A percentile compares a stretch with the other conserved stretches of the same genome.
Conservation (phyloP, 331 rosid genomes). For the Quercus tomentella region DNA sequence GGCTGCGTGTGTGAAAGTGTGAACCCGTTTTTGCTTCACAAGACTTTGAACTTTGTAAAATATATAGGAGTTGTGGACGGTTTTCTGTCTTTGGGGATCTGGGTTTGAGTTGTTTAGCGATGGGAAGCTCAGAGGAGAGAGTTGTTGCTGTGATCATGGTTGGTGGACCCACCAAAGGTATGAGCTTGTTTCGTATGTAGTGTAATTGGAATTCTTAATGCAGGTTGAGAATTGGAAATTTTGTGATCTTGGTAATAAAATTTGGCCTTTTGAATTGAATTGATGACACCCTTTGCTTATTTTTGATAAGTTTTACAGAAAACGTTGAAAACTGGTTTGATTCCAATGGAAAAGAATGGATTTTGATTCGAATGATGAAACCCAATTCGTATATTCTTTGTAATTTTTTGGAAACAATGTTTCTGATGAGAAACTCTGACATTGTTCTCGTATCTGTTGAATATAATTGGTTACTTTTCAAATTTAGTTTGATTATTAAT, state of each 20-base stretch:
- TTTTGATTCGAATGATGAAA: not conserved
- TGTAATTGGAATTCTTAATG: not conserved
- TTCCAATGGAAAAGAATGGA: not conserved
- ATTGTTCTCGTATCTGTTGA: not conserved
- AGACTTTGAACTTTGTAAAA: slow-evolving; percentile 2
- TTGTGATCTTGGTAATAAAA: not conserved
- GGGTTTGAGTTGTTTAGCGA: slow-evolving; percentile 29
- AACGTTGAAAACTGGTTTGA: not conserved
- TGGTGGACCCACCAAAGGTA: slow-evolving; percentile 99
- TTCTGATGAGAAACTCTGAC: not conserved
- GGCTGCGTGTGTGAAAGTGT: not conserved
- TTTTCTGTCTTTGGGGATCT: slow-evolving; percentile 35
- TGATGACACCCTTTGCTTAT: not conserved
- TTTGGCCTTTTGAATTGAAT: not conserved
- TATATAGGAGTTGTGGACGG: not conserved
- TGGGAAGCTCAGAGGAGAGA: slow-evolving; percentile 68
- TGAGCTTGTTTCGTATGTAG: not conserved
- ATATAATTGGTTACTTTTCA: not conserved
- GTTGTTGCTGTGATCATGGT: slow-evolving; percentile 97
- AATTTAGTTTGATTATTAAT: not conserved
- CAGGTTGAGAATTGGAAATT: not conserved
- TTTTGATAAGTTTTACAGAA: not conserved
- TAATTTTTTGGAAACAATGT: not conserved
- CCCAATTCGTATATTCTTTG: not conserved
- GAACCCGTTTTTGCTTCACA: not conserved